Evolutionary conservation across 805 yeast species (phyloP).

Genomic region (Ogataea thermomethanolica): DNA sequence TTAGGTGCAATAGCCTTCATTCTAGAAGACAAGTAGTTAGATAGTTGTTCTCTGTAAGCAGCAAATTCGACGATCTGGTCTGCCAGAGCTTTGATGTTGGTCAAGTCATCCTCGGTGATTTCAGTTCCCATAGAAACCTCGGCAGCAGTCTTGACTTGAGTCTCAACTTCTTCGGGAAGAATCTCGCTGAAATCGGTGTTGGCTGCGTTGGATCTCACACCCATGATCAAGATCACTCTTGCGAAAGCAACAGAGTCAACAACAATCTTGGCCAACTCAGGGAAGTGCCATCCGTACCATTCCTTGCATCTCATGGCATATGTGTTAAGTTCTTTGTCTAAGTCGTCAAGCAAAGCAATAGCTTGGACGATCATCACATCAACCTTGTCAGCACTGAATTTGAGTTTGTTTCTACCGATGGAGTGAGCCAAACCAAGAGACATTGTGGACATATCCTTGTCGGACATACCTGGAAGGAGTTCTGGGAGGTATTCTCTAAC

Average conservation of each 20-base stretch:
- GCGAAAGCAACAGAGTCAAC: conserved; percentile 96
- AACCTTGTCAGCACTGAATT: conserved; percentile 96
- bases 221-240: conserved; percentile 90
- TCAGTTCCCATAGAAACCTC: conserved; percentile 99
- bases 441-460: conserved; percentile 84
- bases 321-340: conserved; percentile 96
- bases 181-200: conserved; percentile 87
- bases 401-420: conserved; percentile 95
- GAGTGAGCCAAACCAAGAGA: conserved; percentile 98
- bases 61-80: conserved; percentile 95
- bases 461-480: conserved; percentile 88
- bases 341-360: conserved; percentile 91
- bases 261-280: conserved; percentile 96
- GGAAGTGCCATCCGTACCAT: conserved; percentile 99
- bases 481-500: conserved; percentile 92
- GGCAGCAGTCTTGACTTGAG: conserved; percentile 91
- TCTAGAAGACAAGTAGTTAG: conserved; percentile 85
- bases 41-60: conserved; percentile 92
- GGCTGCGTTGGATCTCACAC: conserved; percentile 85
- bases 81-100: conserved; percentile 86
- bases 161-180: conserved; percentile 90
- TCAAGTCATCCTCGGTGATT: conserved; percentile 85
- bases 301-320: conserved; percentile 99
- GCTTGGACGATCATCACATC: conserved; percentile 99
- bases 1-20: conserved; percentile 99